Evolutionary conservation across 306 rosid species (phyloP), one percentile per base, ranked within the genome.

Genomic region (Trifolium pratense): DNA sequence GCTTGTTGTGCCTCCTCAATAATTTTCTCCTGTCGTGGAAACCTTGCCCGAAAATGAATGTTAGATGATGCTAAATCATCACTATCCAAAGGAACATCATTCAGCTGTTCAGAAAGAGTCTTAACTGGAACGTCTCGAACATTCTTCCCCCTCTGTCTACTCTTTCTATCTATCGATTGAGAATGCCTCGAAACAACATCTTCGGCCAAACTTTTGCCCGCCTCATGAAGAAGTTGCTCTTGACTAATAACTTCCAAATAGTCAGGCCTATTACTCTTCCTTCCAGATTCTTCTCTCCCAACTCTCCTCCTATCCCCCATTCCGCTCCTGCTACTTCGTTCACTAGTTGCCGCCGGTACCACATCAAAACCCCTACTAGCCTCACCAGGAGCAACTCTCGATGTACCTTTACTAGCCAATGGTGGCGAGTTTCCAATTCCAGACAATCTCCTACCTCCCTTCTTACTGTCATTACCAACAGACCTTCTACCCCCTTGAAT

Each of bases 31-130:
- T 71, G 90, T 63, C 82, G 80, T 4, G 83, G 82, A 68, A 63
- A 81, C 78, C 90, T 87, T 77, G 86, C 88, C 45, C 67, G 87
- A 45, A 85, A 68, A 79, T 82, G 88, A 43, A 87, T 84, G 82
- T 90, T 91, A 12, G 95, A 88, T 39, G 95, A 94, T 43, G 88
- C 88, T 57, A 91, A 81, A 73, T 84, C 99, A 82, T 95, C 97
- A 74, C 92, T 80, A 59, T 89, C 96, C 87, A 86, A 77, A 15
- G 84, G 87, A 81, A 83, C 81, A 51, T 84, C 91, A 64, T 82
- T 79, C 83, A 87, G 84, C 75, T 90, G 93, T 71, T 90, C 95
- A 18, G 96, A 88, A 23, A 91, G 92, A 80, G 93, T 91, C 87
- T 88, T 91, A 34, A 57, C 79, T 10, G 71, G 91, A 84, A 55